A percentile compares a stretch with the other conserved stretches of the same genome.
These are phyloP conservation scores for Boletus pseudopeckii DNA, from an alignment of 768 basidiomycete genomes.

Conservation along the genomic window DNA sequence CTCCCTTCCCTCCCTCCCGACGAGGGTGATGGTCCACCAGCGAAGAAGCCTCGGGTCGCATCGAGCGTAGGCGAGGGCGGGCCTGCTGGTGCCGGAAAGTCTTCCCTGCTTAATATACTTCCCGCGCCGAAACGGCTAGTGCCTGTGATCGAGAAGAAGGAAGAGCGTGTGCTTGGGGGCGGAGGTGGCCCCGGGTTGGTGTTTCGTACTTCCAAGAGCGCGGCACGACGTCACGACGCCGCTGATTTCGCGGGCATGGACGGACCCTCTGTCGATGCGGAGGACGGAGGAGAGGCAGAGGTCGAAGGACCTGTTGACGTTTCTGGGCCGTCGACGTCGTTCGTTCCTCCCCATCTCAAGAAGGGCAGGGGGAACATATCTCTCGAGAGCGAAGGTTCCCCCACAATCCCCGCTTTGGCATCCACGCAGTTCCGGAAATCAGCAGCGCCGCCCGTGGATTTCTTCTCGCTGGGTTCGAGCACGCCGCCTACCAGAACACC, in stretches of 20 bases:
- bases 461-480: conserved; percentile 61
- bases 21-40: conserved; percentile 49
- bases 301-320: background rate
- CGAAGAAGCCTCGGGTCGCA: conserved; percentile 56
- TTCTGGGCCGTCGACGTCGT: conserved; percentile 37
- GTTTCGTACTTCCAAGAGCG: conserved; percentile 42
- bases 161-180: conserved; percentile 61
- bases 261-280: conserved; percentile 12
- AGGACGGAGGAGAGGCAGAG: conserved; percentile 8
- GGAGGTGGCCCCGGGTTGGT: conserved; percentile 60
- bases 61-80: conserved; percentile 38
- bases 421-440: conserved; percentile 11
- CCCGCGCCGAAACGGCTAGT: conserved; percentile 63
- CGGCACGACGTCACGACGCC: conserved; percentile 5
- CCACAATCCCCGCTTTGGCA: conserved; percentile 8
- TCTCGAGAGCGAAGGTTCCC: conserved; percentile 37
- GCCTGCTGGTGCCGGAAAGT: conserved; percentile 43
- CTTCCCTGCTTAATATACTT: conserved; percentile 67
- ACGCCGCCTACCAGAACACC: conserved; percentile 1
- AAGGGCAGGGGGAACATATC: conserved; percentile 61
- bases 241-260: conserved; percentile 27
- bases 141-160: conserved; percentile 35
- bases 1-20: conserved; percentile 31
- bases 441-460: conserved; percentile 47
- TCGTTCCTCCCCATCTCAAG: conserved; percentile 56